A percentile compares a stretch with the other conserved stretches of the same genome.
Conservation (phyloP, 768 basidiomycete species). For the Mycena rosella region DNA sequence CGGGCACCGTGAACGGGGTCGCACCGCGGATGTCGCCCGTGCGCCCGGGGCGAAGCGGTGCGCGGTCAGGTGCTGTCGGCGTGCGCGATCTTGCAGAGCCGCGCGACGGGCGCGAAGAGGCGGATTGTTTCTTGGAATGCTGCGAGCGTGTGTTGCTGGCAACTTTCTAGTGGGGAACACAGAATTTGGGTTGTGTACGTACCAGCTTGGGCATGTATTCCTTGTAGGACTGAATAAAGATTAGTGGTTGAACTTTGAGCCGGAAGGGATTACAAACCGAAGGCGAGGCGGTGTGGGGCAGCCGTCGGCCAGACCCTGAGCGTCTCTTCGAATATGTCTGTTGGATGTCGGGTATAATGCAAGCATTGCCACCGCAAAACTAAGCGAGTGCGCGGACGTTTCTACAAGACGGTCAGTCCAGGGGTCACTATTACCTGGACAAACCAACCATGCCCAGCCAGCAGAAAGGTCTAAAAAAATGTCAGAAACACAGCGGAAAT, state of each 20-base stretch:
- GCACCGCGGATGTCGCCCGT: constrained; percentile 45
- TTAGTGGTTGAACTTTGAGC: not conserved
- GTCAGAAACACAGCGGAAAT: not conserved
- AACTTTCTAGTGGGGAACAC: constrained; percentile 8
- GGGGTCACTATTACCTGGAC: not conserved
- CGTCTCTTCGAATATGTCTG: constrained; percentile 58
- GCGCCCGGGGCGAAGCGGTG: constrained; percentile 47
- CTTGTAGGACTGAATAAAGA: constrained; percentile 51
- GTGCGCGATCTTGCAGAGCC: constrained; percentile 50
- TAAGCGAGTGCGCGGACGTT: constrained; percentile 60
- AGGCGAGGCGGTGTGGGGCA: constrained; percentile 34
- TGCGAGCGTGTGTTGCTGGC: constrained; percentile 57
- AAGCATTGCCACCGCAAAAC: constrained; percentile 57
- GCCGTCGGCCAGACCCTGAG: constrained; percentile 54
- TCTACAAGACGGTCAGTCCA: constrained; percentile 44
- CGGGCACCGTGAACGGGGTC: constrained; percentile 40
- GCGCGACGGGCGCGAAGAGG: constrained; percentile 53
- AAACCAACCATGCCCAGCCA: constrained; percentile 61
- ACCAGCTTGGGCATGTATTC: constrained; percentile 54
- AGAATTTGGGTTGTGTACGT: not conserved
- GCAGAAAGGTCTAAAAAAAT: constrained; percentile 54
- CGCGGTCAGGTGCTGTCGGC: constrained; percentile 48
- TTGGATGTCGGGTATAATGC: constrained; percentile 67
- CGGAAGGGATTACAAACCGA: constrained; percentile 2
- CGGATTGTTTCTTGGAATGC: too few species aligned